Percentiles rank a stretch among this genome's conserved stretches.
Evolutionary conservation across 192 early-diverging fungal genomes (phyloP).

Genomic region (Backusella luteola): DNA sequence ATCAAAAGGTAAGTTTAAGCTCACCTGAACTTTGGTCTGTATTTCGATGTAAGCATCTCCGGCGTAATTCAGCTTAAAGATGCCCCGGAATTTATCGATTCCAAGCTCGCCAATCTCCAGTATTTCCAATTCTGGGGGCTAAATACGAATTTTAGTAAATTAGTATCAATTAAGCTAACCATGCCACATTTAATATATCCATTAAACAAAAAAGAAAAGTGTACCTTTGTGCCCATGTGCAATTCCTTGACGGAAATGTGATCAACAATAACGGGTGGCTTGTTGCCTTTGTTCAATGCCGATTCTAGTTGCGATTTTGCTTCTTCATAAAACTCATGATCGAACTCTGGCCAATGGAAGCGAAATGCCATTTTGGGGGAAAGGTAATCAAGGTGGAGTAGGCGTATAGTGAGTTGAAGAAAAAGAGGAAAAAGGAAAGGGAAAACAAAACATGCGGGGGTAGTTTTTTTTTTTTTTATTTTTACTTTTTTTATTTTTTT

Average conservation of each 20-base stretch:
- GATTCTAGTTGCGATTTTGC: constrained; percentile 83
- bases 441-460: constrained; percentile 8
- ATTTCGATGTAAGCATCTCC: constrained; percentile 92
- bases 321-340: constrained; percentile 80
- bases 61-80: constrained; percentile 92
- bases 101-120: constrained; percentile 95
- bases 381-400: not conserved
- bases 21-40: constrained; percentile 92
- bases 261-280: constrained; percentile 90
- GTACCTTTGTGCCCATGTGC: constrained; percentile 88
- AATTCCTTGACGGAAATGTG: constrained; percentile 91
- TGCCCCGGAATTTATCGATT: constrained; percentile 91
- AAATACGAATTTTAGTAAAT: not conserved
- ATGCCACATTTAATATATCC: not conserved
- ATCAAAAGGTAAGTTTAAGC: not conserved
- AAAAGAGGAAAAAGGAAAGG: constrained; percentile 3
- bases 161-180: not conserved
- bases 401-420: not conserved
- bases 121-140: constrained; percentile 96
- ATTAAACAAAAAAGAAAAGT: not conserved
- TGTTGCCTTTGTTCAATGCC: constrained; percentile 93
- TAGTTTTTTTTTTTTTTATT: not conserved
- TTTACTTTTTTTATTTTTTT: not conserved
- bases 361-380: constrained; percentile 78
- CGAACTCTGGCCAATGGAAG: constrained; percentile 95